Percentiles rank a stretch among this genome's conserved stretches.
Conservation (phyloP, 2,329 filamentous ascomycete species). For the Orbilia ellipsospora region DNA sequence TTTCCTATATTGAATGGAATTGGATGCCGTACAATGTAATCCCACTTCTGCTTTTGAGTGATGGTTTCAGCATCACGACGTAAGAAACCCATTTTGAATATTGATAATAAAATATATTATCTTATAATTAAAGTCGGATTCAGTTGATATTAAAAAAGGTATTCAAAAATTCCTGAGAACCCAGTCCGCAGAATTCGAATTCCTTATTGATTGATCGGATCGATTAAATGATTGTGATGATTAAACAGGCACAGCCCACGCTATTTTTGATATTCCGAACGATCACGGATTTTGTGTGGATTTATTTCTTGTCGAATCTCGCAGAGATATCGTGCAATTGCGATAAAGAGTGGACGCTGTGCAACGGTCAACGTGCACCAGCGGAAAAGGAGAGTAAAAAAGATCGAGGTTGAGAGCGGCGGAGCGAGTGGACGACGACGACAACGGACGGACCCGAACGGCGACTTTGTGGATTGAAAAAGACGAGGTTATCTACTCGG, state of each 20-base stretch:
- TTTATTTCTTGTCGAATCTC: conserved; percentile 14
- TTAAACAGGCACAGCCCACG: conserved; percentile 37
- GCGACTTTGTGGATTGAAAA: not conserved
- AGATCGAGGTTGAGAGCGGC: too few species aligned
- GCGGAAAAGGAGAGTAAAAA: not conserved
- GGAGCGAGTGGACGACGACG: not conserved
- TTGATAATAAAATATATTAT: not conserved
- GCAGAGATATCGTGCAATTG: conserved; percentile 23
- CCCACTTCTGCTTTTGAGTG: conserved; percentile 51
- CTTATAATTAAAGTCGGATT: conserved; percentile 5
- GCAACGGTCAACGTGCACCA: conserved; percentile 53
- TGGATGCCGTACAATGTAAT: conserved; percentile 48
- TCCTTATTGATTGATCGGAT: not conserved
- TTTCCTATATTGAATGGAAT: not conserved
- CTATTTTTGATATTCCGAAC: not conserved
- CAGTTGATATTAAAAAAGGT: not conserved
- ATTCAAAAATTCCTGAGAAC: conserved; percentile 1
- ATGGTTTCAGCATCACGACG: conserved; percentile 33
- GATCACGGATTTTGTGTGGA: too few species aligned
- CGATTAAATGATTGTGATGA: not conserved
- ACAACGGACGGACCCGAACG: conserved; percentile 6
- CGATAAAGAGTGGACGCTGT: conserved; percentile 43
- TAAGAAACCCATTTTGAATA: conserved; percentile 35
- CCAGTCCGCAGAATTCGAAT: conserved; percentile 31
- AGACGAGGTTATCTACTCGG: conserved; percentile 27